Percentiles rank a stretch among this genome's conserved stretches.
phyloP scores from a whole-genome alignment of 345 rosid species.

The Adansonia digitata region DNA sequence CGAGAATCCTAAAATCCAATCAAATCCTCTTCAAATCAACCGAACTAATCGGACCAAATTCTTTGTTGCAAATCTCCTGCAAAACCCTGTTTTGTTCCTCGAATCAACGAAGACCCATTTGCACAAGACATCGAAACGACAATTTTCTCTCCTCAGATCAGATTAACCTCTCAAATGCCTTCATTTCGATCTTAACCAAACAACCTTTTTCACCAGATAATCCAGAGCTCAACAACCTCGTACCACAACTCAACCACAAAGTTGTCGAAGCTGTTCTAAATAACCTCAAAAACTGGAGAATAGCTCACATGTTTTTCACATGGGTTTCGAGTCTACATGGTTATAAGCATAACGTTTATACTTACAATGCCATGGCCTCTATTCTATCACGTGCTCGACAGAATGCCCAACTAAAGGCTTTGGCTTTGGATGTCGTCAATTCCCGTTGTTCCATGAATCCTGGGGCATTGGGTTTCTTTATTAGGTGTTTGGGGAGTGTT shows the following conservation, averaged over 20 bases:
- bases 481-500: constrained; percentile 70
- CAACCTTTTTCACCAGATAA: constrained; percentile 38
- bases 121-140: constrained; percentile 16
- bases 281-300: constrained; percentile 50
- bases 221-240: constrained; percentile 46
- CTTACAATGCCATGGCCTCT: constrained; percentile 81
- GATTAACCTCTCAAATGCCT: constrained; percentile 27
- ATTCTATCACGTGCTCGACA: constrained; percentile 95
- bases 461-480: constrained; percentile 69
- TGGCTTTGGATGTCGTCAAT: constrained; percentile 39
- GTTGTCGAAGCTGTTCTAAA: constrained; percentile 61
- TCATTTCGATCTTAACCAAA: constrained; percentile 52
- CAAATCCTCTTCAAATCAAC: constrained; percentile 18
- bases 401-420: constrained; percentile 52
- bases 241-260: constrained; percentile 48
- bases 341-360: constrained; percentile 54
- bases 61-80: neutral
- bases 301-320: constrained; percentile 50
- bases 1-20: constrained; percentile 9
- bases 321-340: constrained; percentile 68
- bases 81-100: neutral
- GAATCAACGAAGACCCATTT: constrained; percentile 20
- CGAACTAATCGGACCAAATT: neutral
- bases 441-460: constrained; percentile 63
- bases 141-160: constrained; percentile 26